Conservation (phyloP, 2,329 filamentous ascomycete species). For the Hymenoscyphus albidus region DNA sequence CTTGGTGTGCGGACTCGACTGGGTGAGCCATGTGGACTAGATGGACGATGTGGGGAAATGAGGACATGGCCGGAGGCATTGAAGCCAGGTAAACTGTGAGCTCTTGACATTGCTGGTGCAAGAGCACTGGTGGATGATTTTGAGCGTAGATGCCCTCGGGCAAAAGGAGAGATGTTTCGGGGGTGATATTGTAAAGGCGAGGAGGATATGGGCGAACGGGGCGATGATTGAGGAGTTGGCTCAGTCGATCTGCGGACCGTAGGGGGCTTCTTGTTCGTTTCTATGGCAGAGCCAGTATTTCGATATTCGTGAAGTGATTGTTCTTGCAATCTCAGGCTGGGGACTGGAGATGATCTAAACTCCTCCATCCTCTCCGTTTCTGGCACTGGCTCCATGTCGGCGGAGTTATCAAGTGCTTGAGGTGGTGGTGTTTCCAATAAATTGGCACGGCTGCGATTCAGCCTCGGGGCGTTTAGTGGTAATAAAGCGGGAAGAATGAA, state of each 20-base stretch:
- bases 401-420: conserved; percentile 15
- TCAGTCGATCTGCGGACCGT: conserved; percentile 57
- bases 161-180: conserved; percentile 58
- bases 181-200: conserved; percentile 55
- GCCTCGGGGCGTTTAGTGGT: conserved; percentile 1
- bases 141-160: conserved; percentile 54
- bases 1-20: conserved; percentile 49
- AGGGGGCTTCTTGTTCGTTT: conserved; percentile 43
- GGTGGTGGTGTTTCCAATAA: background rate
- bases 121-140: conserved; percentile 54
- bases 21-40: conserved; percentile 53
- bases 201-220: conserved; percentile 42
- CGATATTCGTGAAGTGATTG: conserved; percentile 22
- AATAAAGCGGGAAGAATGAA: conserved; percentile 2
- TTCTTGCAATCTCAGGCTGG: conserved; percentile 45
- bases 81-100: conserved; percentile 61
- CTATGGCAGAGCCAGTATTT: conserved; percentile 14
- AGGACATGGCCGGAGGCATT: conserved; percentile 57
- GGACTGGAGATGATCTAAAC: conserved; percentile 56
- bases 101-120: conserved; percentile 56
- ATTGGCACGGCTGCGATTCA: conserved; percentile 1
- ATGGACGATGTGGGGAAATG: conserved; percentile 48
- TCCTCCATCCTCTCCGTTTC: conserved; percentile 66
- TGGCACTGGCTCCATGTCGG: conserved; percentile 61
- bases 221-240: conserved; percentile 47